Evolutionary conservation across 108 stramenopile species (phyloP), one percentile per base, ranked within the genome.

Genomic region (Cyclotella baltica): DNA sequence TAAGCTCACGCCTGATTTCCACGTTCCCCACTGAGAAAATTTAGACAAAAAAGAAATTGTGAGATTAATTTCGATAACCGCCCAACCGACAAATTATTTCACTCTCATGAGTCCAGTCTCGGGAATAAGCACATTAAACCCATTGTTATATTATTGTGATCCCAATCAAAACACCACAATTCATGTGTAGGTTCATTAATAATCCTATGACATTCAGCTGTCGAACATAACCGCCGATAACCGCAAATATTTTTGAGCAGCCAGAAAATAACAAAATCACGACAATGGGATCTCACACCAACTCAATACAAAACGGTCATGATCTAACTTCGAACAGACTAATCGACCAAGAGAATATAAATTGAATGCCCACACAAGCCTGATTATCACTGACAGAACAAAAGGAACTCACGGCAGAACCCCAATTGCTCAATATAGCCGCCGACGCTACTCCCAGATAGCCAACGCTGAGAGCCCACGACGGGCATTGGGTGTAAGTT

Each of bases 371-470:
- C 40, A 43, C 40, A 43, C 6, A 13, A 43, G n/a, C 4, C 51
- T 11, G 4, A 52, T 20, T 20, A 19, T 20, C 8, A 58, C 28
- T 5, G 5, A 28, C 29, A 28, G 9, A 33, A 33, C 3, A 33
- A 34, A 55, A 27, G 19, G 4, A 58, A 89, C 91, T 79, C 73
- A 92, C 91, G 59, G 93, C 93, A 27, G 84, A 84, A 28, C 93
- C 93, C 85, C 87, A 91, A 58, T 93, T 93, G 40, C 83, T 85
- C 69, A 93, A 61, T 35, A 84, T 81, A 48, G 91, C 93, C 20
- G 89, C 93, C 0, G 93, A 73, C 16, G 87, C 93, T 34, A 93
- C 93, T 5, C 93, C 93, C 70, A 80, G 64, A 65, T 93, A 93
- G 27, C 93, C 93, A 58, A 93, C 69, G 70, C 76, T 74, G 0